A percentile compares a stretch with the other conserved stretches of the same genome.
These are phyloP conservation scores for Suhomyces terraborum DNA, from an alignment of 1,139 yeast species.

Conservation along the genomic window DNA sequence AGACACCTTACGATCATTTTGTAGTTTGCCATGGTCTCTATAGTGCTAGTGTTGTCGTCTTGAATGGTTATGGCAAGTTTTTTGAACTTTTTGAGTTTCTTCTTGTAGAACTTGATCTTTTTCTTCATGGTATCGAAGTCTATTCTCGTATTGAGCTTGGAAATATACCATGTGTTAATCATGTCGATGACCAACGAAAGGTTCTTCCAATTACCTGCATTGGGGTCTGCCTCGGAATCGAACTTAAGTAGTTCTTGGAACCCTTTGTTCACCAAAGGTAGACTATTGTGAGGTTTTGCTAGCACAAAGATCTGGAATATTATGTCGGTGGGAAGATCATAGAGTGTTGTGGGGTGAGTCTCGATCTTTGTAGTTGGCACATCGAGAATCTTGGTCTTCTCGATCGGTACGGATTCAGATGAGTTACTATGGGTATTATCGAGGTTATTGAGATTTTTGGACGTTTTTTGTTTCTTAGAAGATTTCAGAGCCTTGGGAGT, in stretches of 20 bases:
- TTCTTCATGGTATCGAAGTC: conserved; percentile 14
- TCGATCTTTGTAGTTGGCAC: too few relatives aligned
- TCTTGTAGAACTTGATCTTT: conserved; percentile 16
- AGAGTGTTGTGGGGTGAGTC: too few relatives aligned
- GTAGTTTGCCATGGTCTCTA: conserved; percentile 5
- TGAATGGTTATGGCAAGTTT: background rate
- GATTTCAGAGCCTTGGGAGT: too few relatives aligned
- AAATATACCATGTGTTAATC: conserved; percentile 17
- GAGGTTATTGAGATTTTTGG: background rate
- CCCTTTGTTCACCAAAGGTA: conserved; percentile 29
- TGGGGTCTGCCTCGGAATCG: conserved; percentile 9
- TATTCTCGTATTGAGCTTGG: conserved; percentile 14
- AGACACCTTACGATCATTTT: conserved; percentile 7
- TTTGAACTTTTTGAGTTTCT: background rate
- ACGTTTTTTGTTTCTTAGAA: background rate
- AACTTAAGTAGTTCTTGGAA: conserved; percentile 27
- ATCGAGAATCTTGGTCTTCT: too few relatives aligned
- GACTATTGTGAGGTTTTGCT: conserved; percentile 32
- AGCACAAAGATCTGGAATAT: conserved; percentile 32
- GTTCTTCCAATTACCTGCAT: conserved; percentile 15
- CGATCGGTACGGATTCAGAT: too few relatives aligned
- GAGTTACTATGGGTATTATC: background rate
- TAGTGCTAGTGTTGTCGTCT: background rate
- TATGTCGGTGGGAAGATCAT: conserved; percentile 36
- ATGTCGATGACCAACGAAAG: conserved; percentile 16